These are phyloP conservation scores for Porcisia hertigi DNA, from an alignment of 208 protist genomes.

Conservation along the genomic window DNA sequence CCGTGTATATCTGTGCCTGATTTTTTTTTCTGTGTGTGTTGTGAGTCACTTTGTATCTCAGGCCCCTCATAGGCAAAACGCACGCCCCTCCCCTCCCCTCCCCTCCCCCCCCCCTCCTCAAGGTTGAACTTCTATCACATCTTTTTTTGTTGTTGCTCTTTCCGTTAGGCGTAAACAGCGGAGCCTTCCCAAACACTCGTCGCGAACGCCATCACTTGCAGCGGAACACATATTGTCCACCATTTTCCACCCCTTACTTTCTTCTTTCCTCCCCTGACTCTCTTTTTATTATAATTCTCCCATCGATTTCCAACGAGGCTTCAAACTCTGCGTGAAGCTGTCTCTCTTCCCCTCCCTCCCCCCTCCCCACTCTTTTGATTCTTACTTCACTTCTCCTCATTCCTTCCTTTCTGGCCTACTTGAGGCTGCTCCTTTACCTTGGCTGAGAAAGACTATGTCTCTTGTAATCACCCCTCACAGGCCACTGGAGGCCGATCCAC, in stretches of 20 bases:
- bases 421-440: not conserved
- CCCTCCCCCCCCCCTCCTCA: not conserved
- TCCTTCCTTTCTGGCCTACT: not conserved
- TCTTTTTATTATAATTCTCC: too few species aligned
- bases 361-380: not conserved
- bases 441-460: slow-evolving; percentile 3
- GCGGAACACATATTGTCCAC: not conserved
- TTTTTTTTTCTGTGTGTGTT: too few species aligned
- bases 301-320: not conserved
- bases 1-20: too few species aligned
- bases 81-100: too few species aligned
- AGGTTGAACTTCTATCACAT: not conserved
- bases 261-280: not conserved
- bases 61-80: too few species aligned
- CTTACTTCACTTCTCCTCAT: not conserved
- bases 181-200: not conserved
- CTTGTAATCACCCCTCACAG: slow-evolving; percentile 4
- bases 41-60: too few species aligned
- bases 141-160: not conserved
- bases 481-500: slow-evolving; percentile 32
- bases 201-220: not conserved
- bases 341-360: not conserved
- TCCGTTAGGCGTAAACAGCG: not conserved
- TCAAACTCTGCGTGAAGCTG: not conserved
- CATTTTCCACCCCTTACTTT: not conserved